Conservation (phyloP, 805 yeast species). For the Torulaspora quercuum region DNA sequence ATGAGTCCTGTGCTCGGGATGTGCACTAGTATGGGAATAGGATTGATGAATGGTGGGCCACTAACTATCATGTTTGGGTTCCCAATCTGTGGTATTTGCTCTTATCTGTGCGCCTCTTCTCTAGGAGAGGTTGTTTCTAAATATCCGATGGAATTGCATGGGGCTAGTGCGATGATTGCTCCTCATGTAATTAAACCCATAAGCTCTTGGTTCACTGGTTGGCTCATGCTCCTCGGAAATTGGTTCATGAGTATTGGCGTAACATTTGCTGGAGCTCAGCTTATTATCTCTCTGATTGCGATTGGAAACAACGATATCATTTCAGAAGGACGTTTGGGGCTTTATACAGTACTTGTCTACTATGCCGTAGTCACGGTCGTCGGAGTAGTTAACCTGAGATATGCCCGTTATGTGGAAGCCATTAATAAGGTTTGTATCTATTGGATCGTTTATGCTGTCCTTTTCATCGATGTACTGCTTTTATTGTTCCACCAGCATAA, state of each 20-base stretch:
- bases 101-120: conserved; percentile 63
- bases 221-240: conserved; percentile 69
- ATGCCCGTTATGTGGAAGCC: conserved; percentile 55
- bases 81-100: conserved; percentile 59
- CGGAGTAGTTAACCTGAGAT: conserved; percentile 59
- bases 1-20: conserved; percentile 83
- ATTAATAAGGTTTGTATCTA: conserved; percentile 67
- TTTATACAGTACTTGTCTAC: conserved; percentile 54
- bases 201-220: conserved; percentile 75
- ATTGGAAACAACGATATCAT: conserved; percentile 53
- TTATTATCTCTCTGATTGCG: conserved; percentile 63
- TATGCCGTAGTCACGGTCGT: conserved; percentile 54
- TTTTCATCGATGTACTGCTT: conserved; percentile 61
- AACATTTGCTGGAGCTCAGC: conserved; percentile 72
- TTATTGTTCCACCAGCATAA: conserved; percentile 51
- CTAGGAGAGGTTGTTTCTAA: conserved; percentile 75
- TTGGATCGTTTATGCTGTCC: conserved; percentile 70
- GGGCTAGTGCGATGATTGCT: conserved; percentile 69
- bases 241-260: conserved; percentile 75
- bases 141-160: conserved; percentile 74
- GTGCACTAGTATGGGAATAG: conserved; percentile 68
- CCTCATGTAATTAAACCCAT: conserved; percentile 52
- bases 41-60: conserved; percentile 72
- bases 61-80: conserved; percentile 75
- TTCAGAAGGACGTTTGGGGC: conserved; percentile 48